A percentile compares a stretch with the other conserved stretches of the same genome.
Evolutionary conservation across 805 yeast species (phyloP).

Genomic region (Candida nemodendra): DNA sequence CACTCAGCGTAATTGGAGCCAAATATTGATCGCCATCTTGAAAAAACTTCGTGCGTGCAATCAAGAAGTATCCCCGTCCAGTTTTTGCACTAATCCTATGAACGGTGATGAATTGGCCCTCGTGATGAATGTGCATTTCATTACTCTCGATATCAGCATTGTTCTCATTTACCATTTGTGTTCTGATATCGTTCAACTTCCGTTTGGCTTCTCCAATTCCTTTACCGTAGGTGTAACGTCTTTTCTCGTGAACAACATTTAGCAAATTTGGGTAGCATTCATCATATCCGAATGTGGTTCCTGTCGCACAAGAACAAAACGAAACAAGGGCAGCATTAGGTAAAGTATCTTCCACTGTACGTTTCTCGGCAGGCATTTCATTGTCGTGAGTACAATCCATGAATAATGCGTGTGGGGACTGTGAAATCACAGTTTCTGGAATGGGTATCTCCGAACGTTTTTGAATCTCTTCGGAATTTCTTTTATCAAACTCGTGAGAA

Average conservation of each 20-base stretch:
- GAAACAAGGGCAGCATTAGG: conserved; percentile 95
- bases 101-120: conserved; percentile 86
- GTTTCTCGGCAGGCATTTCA: conserved; percentile 81
- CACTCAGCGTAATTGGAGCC: conserved; percentile 57
- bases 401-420: conserved; percentile 88
- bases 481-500: conserved; percentile 31
- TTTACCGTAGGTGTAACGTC: conserved; percentile 53
- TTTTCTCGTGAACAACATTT: conserved; percentile 74
- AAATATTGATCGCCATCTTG: conserved; percentile 49
- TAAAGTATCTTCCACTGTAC: conserved; percentile 91
- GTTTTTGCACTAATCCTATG: conserved; percentile 81
- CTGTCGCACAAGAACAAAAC: conserved; percentile 89
- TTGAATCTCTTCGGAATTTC: conserved; percentile 27
- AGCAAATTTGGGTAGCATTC: conserved; percentile 83
- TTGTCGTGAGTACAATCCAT: conserved; percentile 99
- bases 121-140: conserved; percentile 93
- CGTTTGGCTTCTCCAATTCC: conserved; percentile 81
- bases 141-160: conserved; percentile 56
- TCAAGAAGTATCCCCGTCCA: conserved; percentile 84
- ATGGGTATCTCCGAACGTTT: conserved; percentile 62
- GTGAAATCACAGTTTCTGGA: conserved; percentile 61
- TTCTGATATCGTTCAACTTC: conserved; percentile 56
- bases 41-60: conserved; percentile 81
- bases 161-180: conserved; percentile 52
- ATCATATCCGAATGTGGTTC: conserved; percentile 91